These are phyloP conservation scores for Pezicula rhizophila DNA, from an alignment of 2,329 filamentous ascomycete genomes.

Conservation along the genomic window DNA sequence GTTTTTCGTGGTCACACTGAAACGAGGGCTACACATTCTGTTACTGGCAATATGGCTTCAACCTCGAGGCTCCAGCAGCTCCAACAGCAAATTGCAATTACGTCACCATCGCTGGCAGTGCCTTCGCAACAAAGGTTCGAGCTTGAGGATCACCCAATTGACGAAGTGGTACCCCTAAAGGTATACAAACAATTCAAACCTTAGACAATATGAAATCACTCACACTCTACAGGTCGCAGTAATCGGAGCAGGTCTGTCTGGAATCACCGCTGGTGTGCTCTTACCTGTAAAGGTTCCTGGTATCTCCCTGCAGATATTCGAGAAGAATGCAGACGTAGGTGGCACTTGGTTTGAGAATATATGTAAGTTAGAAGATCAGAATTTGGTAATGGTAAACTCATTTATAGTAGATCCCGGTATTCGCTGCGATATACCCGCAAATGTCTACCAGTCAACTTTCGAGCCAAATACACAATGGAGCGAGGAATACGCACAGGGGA, in stretches of 20 bases:
- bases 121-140: slow-evolving; percentile 20
- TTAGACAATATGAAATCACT: background rate
- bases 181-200: background rate
- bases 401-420: slow-evolving; percentile 11
- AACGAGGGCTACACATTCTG: no score
- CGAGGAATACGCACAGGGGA: slow-evolving; percentile 59
- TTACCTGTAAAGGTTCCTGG: slow-evolving; percentile 64
- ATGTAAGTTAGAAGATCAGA: slow-evolving; percentile 2
- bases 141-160: slow-evolving; percentile 33
- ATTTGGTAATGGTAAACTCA: no score
- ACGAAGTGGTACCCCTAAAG: slow-evolving; percentile 7
- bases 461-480: slow-evolving; percentile 63
- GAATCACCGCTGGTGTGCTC: slow-evolving; percentile 58
- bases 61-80: slow-evolving; percentile 26
- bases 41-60: no score
- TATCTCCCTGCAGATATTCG: slow-evolving; percentile 58
- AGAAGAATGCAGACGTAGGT: slow-evolving; percentile 61
- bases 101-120: slow-evolving; percentile 1
- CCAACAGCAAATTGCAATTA: slow-evolving; percentile 27
- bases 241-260: slow-evolving; percentile 58
- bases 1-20: no score
- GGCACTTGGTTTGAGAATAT: slow-evolving; percentile 50
- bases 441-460: slow-evolving; percentile 64
- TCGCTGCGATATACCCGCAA: slow-evolving; percentile 23
- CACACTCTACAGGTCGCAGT: slow-evolving; percentile 41